Evolutionary conservation across 2,329 filamentous ascomycete genomes (phyloP), one percentile per base, ranked within the genome.

Genomic region (Phialophora verrucosa): DNA sequence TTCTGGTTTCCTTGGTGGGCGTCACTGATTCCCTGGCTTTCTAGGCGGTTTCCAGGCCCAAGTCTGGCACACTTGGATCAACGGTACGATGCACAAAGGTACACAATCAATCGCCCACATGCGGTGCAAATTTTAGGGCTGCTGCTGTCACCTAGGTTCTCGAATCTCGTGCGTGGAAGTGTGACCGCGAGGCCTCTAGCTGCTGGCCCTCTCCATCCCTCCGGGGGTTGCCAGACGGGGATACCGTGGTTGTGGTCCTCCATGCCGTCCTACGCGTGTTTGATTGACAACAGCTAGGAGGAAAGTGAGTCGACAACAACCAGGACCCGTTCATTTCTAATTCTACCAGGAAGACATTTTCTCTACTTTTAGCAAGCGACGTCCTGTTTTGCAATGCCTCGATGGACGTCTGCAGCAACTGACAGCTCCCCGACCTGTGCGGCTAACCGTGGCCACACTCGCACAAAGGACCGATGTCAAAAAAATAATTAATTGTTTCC

Each of bases 361-460:
- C 32, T 63, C 54, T 55, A 59, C 60, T 31, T 57, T 17, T 51
- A 47, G 59, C 61, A 55, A 35, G 35, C 57, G 64, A 67, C 59
- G 67, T 69, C 42, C 51, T 49, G 53, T 68, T 69, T 67, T 67
- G 51, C 67, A 53, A 49, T 63, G 54, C 31, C 31, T 56, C 42
- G 60, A 25, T 69, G 67, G 61, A 62, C 51, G 47, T 66, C 67
- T 69, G 67, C 67, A 66, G 63, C 64, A 47, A 14, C 29, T 69
- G 67, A 64, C 67, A 69, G 61, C 61, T 62, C 63, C 51, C 47
- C 31, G 62, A 35, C 57, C 44, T 25, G 64, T 64, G 67, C 67
- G 63, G 58, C 42, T 63, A 69, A 64, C 64, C 67, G 67, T 32
- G 64, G 49, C 49, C 54, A 59, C 38, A 63, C 63, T 68, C 66